A percentile compares a stretch with the other conserved stretches of the same genome.
These are phyloP conservation scores for Orbilia quercus DNA, from an alignment of 2,329 filamentous ascomycete genomes.

Conservation along the genomic window DNA sequence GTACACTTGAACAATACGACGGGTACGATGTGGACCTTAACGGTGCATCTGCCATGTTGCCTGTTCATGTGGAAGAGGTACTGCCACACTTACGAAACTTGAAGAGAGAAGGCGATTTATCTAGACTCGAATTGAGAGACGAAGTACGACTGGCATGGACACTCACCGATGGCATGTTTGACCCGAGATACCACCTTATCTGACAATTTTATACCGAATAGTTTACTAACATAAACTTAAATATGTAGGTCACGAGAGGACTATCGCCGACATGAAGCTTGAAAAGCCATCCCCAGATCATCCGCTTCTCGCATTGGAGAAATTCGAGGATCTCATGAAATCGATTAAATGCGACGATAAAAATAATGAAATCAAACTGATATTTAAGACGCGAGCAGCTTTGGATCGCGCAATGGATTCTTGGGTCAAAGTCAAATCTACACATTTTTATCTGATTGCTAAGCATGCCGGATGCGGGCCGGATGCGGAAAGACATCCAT, in stretches of 20 bases:
- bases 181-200: not conserved
- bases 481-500: conserved; percentile 61
- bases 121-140: conserved; percentile 56
- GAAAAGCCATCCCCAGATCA: conserved; percentile 59
- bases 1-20: not conserved
- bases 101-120: conserved; percentile 50
- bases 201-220: too few species aligned
- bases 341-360: conserved; percentile 60
- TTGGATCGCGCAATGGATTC: conserved; percentile 59
- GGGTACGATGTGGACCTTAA: conserved; percentile 8
- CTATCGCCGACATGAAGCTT: conserved; percentile 61
- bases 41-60: conserved; percentile 6
- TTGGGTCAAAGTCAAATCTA: conserved; percentile 60
- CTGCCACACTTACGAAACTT: conserved; percentile 17
- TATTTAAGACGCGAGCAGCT: conserved; percentile 60
- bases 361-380: conserved; percentile 59
- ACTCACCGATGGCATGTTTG: conserved; percentile 12
- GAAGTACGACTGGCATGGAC: conserved; percentile 58
- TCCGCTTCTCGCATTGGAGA: conserved; percentile 61
- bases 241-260: conserved; percentile 12
- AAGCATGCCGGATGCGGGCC: conserved; percentile 61
- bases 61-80: conserved; percentile 15
- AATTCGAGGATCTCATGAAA: conserved; percentile 60
- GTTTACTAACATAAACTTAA: not conserved
- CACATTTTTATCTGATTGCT: conserved; percentile 61